Percentiles rank a stretch among this genome's conserved stretches.
phyloP scores from a whole-genome alignment of 78 protist species.

The Dictyostelium capitatum region DNA sequence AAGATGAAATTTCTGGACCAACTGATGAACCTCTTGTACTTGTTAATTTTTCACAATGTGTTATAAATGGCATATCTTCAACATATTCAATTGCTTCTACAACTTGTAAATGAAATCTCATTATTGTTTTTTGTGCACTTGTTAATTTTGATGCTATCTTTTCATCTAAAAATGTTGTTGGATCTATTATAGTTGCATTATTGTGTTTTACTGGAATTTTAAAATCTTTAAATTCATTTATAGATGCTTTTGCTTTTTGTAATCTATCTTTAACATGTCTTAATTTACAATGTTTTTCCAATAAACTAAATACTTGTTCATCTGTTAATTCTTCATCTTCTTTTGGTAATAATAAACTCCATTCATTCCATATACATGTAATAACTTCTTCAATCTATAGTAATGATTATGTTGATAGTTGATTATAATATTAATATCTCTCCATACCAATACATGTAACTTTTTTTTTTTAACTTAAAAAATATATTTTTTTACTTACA shows the following conservation, averaged over 20 bases:
- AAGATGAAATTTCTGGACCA: constrained; percentile 13
- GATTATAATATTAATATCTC: no score
- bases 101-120: constrained; percentile 80
- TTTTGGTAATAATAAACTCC: constrained; percentile 56
- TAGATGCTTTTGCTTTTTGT: constrained; percentile 40
- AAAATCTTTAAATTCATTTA: constrained; percentile 66
- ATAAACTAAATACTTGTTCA: constrained; percentile 57
- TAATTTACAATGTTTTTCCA: constrained; percentile 73
- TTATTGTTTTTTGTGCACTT: constrained; percentile 55
- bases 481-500: constrained; percentile 17
- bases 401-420: no score
- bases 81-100: constrained; percentile 66
- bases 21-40: constrained; percentile 39
- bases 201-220: constrained; percentile 18
- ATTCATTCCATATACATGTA: constrained; percentile 71
- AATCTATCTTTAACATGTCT: constrained; percentile 78
- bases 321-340: constrained; percentile 63
- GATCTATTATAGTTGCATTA: not conserved
- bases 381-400: constrained; percentile 70
- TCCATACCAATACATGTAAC: not conserved
- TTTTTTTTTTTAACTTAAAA: not conserved
- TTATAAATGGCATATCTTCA: constrained; percentile 67
- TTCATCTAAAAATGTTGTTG: constrained; percentile 56
- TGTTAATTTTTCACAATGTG: constrained; percentile 55
- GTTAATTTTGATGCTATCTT: constrained; percentile 71